Conservation (phyloP, 768 basidiomycete species). For the Tephrocybe sp. region DNA sequence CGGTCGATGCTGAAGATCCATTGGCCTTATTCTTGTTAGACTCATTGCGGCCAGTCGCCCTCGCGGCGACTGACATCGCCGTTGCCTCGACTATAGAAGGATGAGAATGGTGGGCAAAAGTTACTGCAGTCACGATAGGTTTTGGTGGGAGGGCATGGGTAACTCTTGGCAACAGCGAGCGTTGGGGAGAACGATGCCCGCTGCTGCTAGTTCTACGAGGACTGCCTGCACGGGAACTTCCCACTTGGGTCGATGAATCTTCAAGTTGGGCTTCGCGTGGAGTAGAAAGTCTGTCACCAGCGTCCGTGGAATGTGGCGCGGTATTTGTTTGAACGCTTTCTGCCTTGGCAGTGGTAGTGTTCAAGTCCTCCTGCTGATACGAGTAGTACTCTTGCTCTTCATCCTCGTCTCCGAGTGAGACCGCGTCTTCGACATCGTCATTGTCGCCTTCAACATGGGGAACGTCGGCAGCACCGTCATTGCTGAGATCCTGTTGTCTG, state of each 20-base stretch:
- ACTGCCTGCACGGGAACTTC: slow-evolving; percentile 12
- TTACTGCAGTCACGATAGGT: slow-evolving; percentile 49
- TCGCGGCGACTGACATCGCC: slow-evolving; percentile 45
- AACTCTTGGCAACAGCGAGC: slow-evolving; percentile 34
- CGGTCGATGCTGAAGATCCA: slow-evolving; percentile 24
- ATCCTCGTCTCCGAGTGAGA: slow-evolving; percentile 73
- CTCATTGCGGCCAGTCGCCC: slow-evolving; percentile 39
- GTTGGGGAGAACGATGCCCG: slow-evolving; percentile 20
- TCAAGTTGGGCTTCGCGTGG: slow-evolving; percentile 9
- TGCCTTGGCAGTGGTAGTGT: slow-evolving; percentile 4
- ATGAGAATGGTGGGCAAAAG: slow-evolving; percentile 53
- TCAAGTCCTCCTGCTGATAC: slow-evolving; percentile 18
- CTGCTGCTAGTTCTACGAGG: slow-evolving; percentile 12
- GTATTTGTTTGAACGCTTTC: not conserved
- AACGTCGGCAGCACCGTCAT: slow-evolving; percentile 21
- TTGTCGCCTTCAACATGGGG: slow-evolving; percentile 32
- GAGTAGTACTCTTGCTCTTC: slow-evolving; percentile 56
- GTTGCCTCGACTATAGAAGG: slow-evolving; percentile 60
- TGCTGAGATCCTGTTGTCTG: slow-evolving; percentile 21
- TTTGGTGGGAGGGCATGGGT: slow-evolving; percentile 72
- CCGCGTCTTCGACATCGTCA: slow-evolving; percentile 54
- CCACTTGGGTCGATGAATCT: slow-evolving; percentile 11
- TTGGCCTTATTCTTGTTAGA: slow-evolving; percentile 29
- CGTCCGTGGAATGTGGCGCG: slow-evolving; percentile 3
- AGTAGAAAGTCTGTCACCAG: slow-evolving; percentile 4